Evolutionary conservation across 306 rosid genomes (phyloP), one percentile per base, ranked within the genome.

Genomic region (Luffa acutangula): DNA sequence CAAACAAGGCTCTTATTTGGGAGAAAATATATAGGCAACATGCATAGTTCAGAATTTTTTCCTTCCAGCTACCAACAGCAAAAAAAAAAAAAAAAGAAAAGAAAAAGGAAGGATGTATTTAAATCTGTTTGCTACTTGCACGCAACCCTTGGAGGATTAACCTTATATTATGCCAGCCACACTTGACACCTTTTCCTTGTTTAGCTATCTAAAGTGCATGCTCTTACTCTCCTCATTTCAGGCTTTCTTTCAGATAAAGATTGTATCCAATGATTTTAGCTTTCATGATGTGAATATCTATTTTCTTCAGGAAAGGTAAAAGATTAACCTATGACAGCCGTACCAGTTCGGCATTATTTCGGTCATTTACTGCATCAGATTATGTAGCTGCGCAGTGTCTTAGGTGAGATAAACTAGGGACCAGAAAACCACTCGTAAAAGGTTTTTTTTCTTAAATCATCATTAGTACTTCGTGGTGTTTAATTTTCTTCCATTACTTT

Each of bases 341-440:
- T 49, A 88, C 88, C 63, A 94, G 84, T 86, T 9, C 91, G 82
- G 97, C 96, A 46, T 89, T 94, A 63, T 94, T 94, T 78, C 86
- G 78, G 49, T 89, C 98, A 77, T 94, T 91, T 85, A 82, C 94
- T 17, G 98, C 93, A 54, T 85, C 93, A 39, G 97, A 94, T 79
- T 94, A 92, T 82, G 84, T 94, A 80, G 88, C 96, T 69, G 93
- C 98, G 36, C 97, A 94, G 83, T 75, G 97, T 84, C 70, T 94
- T 65, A 91, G 98, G 98, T 92, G 87, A 84, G 88, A 51, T 64
- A 25, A 52, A 76, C 49, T 54, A 70, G 13, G 60, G 70, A 70
- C 31, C 65, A 2, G 15, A 42, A 80, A 77, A 72, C 39, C 43
- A n/a, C 39, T 73, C 49, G 54, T 9, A 18, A 42, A 63, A 63